Evolutionary conservation across 225 moss, liverwort and hornwort species (phyloP).

Genomic region (Sphagnum contortum): DNA sequence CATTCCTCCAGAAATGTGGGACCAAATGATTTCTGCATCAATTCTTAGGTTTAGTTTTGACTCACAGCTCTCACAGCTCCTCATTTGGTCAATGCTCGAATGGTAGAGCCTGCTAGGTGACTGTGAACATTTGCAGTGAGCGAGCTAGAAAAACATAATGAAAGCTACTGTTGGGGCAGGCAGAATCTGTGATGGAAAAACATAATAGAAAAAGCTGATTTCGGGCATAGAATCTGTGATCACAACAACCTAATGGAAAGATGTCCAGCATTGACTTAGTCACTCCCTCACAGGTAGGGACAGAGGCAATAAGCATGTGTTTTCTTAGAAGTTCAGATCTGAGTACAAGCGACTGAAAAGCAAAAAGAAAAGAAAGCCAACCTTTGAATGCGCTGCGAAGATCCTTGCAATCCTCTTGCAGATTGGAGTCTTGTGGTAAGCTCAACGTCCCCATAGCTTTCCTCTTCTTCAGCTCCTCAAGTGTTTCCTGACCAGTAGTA

Average conservation of each 20-base stretch:
- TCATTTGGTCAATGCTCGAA: no score
- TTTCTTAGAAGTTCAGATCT: background rate
- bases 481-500: no score
- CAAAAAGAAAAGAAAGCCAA: conserved; percentile 2
- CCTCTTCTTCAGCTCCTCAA: no score
- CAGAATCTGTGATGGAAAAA: no score
- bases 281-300: background rate
- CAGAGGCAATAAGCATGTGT: background rate
- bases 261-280: background rate
- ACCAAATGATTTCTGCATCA: no score
- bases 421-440: conserved; percentile 31
- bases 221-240: conserved; percentile 2
- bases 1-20: no score
- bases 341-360: background rate
- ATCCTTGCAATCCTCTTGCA: conserved; percentile 40
- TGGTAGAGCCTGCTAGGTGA: no score
- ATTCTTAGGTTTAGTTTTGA: no score
- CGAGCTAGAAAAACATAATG: no score
- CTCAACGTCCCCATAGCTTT: conserved; percentile 34
- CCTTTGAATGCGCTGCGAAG: conserved; percentile 42
- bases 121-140: no score
- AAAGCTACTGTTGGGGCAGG: no score
- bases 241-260: background rate
- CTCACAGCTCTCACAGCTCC: no score
- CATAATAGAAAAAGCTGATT: background rate